Evolutionary conservation across 495 filamentous ascomycete species (phyloP), one percentile per base, ranked within the genome.

Genomic region (Neurospora sp.): DNA sequence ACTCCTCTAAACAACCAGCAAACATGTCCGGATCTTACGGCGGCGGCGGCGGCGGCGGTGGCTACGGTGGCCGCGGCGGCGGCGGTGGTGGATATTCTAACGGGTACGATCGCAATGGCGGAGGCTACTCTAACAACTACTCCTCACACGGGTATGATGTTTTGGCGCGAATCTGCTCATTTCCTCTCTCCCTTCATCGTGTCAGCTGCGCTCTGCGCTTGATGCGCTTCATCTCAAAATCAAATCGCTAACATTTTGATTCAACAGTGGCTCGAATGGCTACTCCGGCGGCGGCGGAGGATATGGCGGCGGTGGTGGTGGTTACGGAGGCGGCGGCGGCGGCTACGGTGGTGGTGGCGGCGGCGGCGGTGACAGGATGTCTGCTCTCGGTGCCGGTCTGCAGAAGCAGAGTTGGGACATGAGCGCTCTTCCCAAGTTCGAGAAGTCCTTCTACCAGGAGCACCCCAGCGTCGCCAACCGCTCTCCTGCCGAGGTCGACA

Each of bases 361-460:
- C 70, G 88, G 85, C 73, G 90, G 92, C 75, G 93, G 93, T 82
- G 96, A 99, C 83, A 90, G 92, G 79, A 99, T 99, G 96, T 91
- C 90, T 76, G 91, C 91, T 82, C 91, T 99, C 70, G 96, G 96
- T 75, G 89, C 92, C 71, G 88, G 89, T 75, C 85, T 98, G 71
- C 92, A 96, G 85, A 89, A 90, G 75, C 96, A 96, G 76, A 87
- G 88, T 59, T 98, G 92, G 91, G 95, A 99, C 82, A 77, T 94
- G 20, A 84, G 81, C 80, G 84, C 90, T 35, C 79, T 99, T 31
- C 94, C 96, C 75, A 98, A 98, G 83, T 99, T 99, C 82, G 96
- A 99, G 80, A 99, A 99, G 85, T 94, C 92, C 37, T 99, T 99
- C 87, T 99, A 99, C 87, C 96, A 97, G 83, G 96, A 98, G 83